Conservation (phyloP, 768 basidiomycete species). For the Roridomyces roridus region DNA sequence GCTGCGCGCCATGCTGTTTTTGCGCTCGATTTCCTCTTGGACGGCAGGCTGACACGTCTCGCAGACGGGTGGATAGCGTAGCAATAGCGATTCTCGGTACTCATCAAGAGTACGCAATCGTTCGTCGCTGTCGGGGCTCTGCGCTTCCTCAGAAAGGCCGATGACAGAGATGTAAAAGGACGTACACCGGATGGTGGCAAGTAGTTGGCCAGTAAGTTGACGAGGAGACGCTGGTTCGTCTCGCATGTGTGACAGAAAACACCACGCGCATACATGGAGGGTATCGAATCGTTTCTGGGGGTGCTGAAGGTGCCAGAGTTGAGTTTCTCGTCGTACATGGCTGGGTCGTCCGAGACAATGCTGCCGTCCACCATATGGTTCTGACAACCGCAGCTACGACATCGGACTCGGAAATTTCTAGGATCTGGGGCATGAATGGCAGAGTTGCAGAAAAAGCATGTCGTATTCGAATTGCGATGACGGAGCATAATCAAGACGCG, state of each 20-base stretch:
- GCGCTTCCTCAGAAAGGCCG: not conserved
- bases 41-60: constrained; percentile 75
- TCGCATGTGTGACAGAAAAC: constrained; percentile 89
- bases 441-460: constrained; percentile 80
- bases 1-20: constrained; percentile 83
- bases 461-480: constrained; percentile 50
- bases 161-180: constrained; percentile 17
- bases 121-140: constrained; percentile 77
- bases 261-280: constrained; percentile 60
- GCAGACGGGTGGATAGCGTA: constrained; percentile 90
- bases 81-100: constrained; percentile 77
- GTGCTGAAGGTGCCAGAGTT: constrained; percentile 76
- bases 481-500: constrained; percentile 50
- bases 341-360: constrained; percentile 85
- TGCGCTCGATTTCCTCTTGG: constrained; percentile 78
- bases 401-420: constrained; percentile 70
- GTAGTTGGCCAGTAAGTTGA: constrained; percentile 90
- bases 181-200: constrained; percentile 79
- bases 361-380: constrained; percentile 77
- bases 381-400: constrained; percentile 72
- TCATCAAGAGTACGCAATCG: constrained; percentile 69
- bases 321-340: constrained; percentile 82
- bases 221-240: constrained; percentile 89
- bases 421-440: constrained; percentile 51
- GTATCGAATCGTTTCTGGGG: constrained; percentile 72